Base-by-base conservation (phyloP, 129 eudicot species). In the Lactuca saligna region DNA sequence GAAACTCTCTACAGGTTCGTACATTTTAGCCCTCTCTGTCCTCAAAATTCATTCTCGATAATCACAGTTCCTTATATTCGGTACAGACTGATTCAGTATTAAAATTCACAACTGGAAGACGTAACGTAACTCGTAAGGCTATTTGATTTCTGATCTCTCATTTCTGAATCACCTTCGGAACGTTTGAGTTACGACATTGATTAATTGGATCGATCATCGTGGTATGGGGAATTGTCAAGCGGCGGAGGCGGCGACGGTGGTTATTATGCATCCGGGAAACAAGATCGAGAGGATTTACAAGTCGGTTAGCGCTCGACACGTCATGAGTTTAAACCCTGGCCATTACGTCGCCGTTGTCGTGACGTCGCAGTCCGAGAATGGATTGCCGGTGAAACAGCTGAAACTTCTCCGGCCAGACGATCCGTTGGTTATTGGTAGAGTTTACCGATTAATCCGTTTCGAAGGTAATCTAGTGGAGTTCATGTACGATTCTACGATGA, bases 151-250 rank as follows among this genome's bases (percentile, higher is more conserved):
- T 15, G 29, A 53, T 25, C 29, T 25, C 29, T 53, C 29, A 15
- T 53, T 53, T 53, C 57, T 15, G 29, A 53, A 53, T 53, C 57
- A 8, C 17, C 6, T 15, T 16, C 55, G 17, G 14, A 44, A 20
- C 53, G 17, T 64, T 25, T 17, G 56, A 17, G 25, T 4, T 61
- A 25, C 29, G 29, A 25, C 29, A 42, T 12, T 46, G 15, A 46
- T 46, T 46, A 46, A 46, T 46, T 12, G 51, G 7, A 12, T 10
- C 12, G 51, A 44, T 44, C 50, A 10, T 44, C 14, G 50, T 3
- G 13, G 50, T 44, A 88, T 88, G 96, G 96, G 96, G 73, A 88
- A 88, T 56, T 88, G 96, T 46, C 96, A 88, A 57, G 87, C 96
- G 14, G 91, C 91, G 11, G 92, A 83, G 76, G 86, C 87, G 65